Base-by-base conservation (phyloP, 345 rosid species). In the Populus davidiana region DNA sequence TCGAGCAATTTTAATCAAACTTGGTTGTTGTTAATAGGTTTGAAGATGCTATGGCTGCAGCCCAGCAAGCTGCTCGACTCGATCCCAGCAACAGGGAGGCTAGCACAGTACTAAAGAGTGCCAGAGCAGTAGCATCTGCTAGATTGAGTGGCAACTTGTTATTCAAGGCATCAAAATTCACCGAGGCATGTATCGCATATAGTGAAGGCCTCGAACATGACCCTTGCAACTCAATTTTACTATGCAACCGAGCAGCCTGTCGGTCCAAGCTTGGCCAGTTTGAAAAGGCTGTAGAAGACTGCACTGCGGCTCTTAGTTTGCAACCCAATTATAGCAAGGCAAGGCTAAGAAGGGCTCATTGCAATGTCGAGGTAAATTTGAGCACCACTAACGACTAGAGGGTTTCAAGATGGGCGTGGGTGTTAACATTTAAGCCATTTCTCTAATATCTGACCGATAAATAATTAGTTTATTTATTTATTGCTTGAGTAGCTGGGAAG, bases 241-340 rank as follows among this genome's bases (percentile, higher is more conserved):
- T 95, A 0, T 90, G 98, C 82, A 95, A 95, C 78, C 91, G 99
- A 81, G 99, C 99, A 8, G 97, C 97, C 14, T 92, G 97, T 35
- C 84, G 90, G 59, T 87, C 84, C 66, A 95, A 90, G 86, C 87
- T 92, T 13, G 83, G 89, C 71, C 88, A 86, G 62, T 92, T 74
- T 13, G 97, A 93, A 75, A 90, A 92, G 52, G 93, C 94, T 6
- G 76, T 89, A 2, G 97, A 91, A 80, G 99, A 95, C 81, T 93
- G 99, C 83, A 84, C 93, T 0, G 67, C 85, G 39, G 98, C 94
- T 64, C 92, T 95, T 25, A 71, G 68, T 31, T 78, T 90, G 36
- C 96, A 86, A 27, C 94, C 98, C 12, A 84, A 88, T 27, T 93
- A 95, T 67, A 77, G 83, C 73, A 95, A 95, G 80, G 97, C 98